Base-by-base conservation (phyloP, 805 yeast genomes). In the Nadsonia fulvescens region DNA sequence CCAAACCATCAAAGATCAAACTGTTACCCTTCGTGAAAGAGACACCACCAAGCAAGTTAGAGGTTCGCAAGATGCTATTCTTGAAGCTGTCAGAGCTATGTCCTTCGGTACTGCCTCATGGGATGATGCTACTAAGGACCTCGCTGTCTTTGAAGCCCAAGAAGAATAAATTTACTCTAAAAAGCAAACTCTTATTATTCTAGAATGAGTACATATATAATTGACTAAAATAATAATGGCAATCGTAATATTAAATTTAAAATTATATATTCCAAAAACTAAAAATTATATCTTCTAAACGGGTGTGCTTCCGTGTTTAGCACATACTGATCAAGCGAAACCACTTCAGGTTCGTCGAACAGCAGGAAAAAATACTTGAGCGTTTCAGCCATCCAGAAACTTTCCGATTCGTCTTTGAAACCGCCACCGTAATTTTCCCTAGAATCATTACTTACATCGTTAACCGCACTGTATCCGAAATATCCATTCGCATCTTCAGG, bases 41-140 rank as follows among this genome's bases (percentile, higher is more conserved):
- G 98, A 86, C 54, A 66, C 92, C 30, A 89, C 96, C 18, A 75
- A 71, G 51, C 98, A 86, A 63, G 93, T 83, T 25, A 79, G 98
- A 63, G 98, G 96, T 36, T 56, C 78, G 9, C 63, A 73, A 32
- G 72, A 66, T 28, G 82, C 70, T 11, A 65, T 76, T 31, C 61
- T 78, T 38, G 63, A 58, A 27, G 55, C 95, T 25, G 69, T 86
- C 40, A 67, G 69, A 52, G 63, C 58, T 15, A 67, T 86, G 49
- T 73, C 89, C 30, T 72, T 75, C 49, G 64, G 63, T 28, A 83
- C 79, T 36, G 63, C 52, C 25, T 41, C 78, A 11, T 86, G 98
- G 98, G 67, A 61, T 22, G 79, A 78, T 49, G 94, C 91, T 41
- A 82, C 93, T 30, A 55, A 67, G 39, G 47, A 58, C 29, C 64